Percentiles rank a stretch among this genome's conserved stretches.
Conservation (phyloP, 2,329 filamentous ascomycete species). For the Lecanicillium sp. region DNA sequence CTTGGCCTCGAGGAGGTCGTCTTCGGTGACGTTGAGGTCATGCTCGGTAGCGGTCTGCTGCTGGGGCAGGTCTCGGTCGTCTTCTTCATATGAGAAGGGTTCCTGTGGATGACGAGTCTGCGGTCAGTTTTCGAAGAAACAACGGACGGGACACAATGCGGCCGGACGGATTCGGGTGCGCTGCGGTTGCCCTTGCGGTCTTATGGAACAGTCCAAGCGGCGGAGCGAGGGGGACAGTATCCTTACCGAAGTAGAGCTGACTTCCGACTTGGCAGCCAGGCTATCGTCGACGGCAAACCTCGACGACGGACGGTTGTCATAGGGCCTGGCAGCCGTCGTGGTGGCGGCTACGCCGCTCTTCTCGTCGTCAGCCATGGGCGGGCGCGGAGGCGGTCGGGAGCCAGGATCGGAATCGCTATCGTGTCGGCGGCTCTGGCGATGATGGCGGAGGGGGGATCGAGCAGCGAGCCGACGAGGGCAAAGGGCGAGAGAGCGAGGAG, state of each 20-base stretch:
- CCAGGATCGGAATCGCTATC: not conserved
- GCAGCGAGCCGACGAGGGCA: too few relatives aligned
- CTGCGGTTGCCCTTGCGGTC: too few relatives aligned
- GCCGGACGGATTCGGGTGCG: too few relatives aligned
- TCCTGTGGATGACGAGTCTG: constrained; percentile 14
- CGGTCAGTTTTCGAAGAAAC: not conserved
- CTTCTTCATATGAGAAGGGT: constrained; percentile 31
- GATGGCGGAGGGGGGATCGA: too few relatives aligned
- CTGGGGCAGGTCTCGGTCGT: constrained; percentile 19
- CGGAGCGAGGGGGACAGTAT: not conserved
- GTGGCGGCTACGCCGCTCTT: not conserved
- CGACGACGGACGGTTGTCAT: not conserved
- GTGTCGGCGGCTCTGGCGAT: too few relatives aligned
- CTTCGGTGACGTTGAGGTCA: constrained; percentile 37
- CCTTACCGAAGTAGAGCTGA: constrained; percentile 5
- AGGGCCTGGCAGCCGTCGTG: not conserved
- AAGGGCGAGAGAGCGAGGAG: too few relatives aligned
- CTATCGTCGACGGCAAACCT: constrained; percentile 3
- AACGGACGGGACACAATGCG: not conserved
- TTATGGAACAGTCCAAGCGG: too few relatives aligned
- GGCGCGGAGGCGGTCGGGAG: not conserved
- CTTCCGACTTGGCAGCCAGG: constrained; percentile 7
- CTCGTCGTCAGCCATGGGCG: constrained; percentile 4
- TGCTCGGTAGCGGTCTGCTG: constrained; percentile 21
- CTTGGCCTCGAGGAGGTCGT: constrained; percentile 37